Base-by-base conservation (phyloP, 1,284 basidiomycete species). In the Bondarzewia mesenterica region DNA sequence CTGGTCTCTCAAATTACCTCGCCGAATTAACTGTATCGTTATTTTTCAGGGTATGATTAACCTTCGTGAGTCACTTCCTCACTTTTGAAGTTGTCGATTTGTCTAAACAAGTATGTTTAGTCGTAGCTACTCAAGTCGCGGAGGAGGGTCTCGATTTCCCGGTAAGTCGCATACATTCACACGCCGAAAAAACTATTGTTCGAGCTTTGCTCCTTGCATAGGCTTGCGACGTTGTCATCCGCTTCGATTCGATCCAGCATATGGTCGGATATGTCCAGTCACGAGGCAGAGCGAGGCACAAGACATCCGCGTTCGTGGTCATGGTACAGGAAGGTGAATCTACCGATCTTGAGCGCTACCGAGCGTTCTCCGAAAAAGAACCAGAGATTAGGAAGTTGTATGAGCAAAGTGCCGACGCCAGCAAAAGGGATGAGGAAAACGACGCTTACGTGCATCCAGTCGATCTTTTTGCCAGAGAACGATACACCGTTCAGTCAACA, bases 71-170 rank as follows among this genome's bases (percentile, higher is more conserved):
- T 21, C 27, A 14, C n/a, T n/a, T 53, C 48, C 25, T 16, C 2
- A 4, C 23, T 18, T 14, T 16, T 36, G 25, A 21, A 29, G 23
- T 22, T n/a, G 20, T 21, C 18, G 29, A 32, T 27, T 12, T 8
- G 10, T 12, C 10, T 8, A 40, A 12, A 12, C 46, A 20, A 42
- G 22, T 35, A 40, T 26, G 16, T 32, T 5, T 10, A 88, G 85
- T 93, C 23, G 72, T 93, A 51, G 85, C 89, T 3, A 93, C 89
- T 0, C 82, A 82, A 7, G 89, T 93, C 5, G 90, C 88, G 1
- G 90, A 93, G 66, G 89, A 93, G 68, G 90, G 89, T 0, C 73
- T 93, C 22, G 89, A 93, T 63, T 90, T 93, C 64, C 85, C 82
- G 12, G 84, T 85, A 59, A 46, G 74, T 56, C 18, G 50, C 21